Conservation (phyloP, 1,284 basidiomycete genomes). For the Sanghuangporus sanghuang region DNA sequence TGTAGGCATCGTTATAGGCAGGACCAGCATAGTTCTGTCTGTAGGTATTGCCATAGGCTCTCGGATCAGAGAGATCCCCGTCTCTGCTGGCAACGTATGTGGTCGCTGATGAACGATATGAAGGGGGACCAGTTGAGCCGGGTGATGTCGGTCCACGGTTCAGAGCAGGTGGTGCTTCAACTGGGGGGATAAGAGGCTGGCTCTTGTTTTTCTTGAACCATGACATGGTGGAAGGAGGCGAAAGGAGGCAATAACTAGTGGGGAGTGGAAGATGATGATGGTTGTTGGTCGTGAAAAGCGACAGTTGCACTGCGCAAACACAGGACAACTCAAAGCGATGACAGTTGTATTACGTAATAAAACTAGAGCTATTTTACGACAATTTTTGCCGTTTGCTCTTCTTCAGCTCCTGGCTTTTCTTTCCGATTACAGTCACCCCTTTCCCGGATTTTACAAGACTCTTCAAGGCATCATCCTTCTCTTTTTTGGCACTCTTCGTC, state of each 20-base stretch:
- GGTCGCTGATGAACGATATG: slow-evolving; percentile 47
- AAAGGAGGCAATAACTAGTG: slow-evolving; percentile 11
- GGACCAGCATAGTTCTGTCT: background rate
- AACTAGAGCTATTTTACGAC: background rate
- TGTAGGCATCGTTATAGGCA: slow-evolving; percentile 6
- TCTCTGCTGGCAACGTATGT: slow-evolving; percentile 66
- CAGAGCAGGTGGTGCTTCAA: slow-evolving; percentile 32
- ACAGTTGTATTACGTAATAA: background rate
- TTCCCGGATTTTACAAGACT: slow-evolving; percentile 80
- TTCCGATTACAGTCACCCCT: slow-evolving; percentile 85
- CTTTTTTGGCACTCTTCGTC: slow-evolving; percentile 51
- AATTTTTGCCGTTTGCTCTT: slow-evolving; percentile 17
- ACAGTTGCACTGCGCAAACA: background rate
- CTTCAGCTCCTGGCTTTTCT: slow-evolving; percentile 42
- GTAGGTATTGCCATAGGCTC: slow-evolving; percentile 22
- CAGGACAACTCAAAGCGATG: background rate
- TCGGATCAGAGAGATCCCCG: slow-evolving; percentile 44
- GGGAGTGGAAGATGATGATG: slow-evolving; percentile 5
- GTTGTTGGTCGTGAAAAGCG: background rate
- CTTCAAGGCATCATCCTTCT: slow-evolving; percentile 78
- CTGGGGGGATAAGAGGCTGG: slow-evolving; percentile 65
- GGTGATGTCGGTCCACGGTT: slow-evolving; percentile 29
- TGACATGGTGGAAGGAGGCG: slow-evolving; percentile 47
- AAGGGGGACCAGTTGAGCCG: slow-evolving; percentile 31
- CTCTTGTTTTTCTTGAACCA: slow-evolving; percentile 70